phyloP scores from a whole-genome alignment of 208 protist species.

The Crithidia fasciculata region DNA sequence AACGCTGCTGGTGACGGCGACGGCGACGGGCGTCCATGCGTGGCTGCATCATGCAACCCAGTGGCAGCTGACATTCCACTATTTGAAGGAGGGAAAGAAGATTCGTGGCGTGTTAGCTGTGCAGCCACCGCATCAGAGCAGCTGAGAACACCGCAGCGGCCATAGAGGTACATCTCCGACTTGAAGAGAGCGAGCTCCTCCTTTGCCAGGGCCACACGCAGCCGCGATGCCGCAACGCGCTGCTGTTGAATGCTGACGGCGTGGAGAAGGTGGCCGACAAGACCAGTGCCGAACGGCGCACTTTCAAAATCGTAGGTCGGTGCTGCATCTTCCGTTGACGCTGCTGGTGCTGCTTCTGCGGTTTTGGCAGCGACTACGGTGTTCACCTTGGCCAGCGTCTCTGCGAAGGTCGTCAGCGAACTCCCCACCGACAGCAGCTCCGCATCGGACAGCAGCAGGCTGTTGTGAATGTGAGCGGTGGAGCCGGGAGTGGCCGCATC shows the following conservation, averaged over 20 bases:
- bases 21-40: no score
- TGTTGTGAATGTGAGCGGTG: conserved; percentile 47
- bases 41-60: neutral
- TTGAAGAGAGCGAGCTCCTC: conserved; percentile 85
- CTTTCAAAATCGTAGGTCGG: no score
- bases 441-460: conserved; percentile 72
- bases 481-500: conserved; percentile 49
- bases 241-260: conserved; percentile 43
- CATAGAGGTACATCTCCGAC: conserved; percentile 62
- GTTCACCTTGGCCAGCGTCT: conserved; percentile 34
- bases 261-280: conserved; percentile 38
- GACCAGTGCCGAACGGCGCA: neutral
- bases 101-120: conserved; percentile 5
- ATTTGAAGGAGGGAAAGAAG: neutral
- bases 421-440: conserved; percentile 64
- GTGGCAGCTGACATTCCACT: neutral
- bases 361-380: conserved; percentile 8
- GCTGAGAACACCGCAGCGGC: conserved; percentile 47
- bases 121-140: conserved; percentile 38
- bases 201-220: conserved; percentile 75
- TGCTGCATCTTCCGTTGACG: no score
- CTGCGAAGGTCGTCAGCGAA: conserved; percentile 48
- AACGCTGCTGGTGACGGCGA: no score
- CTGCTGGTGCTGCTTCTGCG: neutral
- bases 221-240: conserved; percentile 39